Percentiles rank a stretch among this genome's conserved stretches.
Evolutionary conservation across 2,329 filamentous ascomycete genomes (phyloP).

Genomic region (Apiospora pterosperma): DNA sequence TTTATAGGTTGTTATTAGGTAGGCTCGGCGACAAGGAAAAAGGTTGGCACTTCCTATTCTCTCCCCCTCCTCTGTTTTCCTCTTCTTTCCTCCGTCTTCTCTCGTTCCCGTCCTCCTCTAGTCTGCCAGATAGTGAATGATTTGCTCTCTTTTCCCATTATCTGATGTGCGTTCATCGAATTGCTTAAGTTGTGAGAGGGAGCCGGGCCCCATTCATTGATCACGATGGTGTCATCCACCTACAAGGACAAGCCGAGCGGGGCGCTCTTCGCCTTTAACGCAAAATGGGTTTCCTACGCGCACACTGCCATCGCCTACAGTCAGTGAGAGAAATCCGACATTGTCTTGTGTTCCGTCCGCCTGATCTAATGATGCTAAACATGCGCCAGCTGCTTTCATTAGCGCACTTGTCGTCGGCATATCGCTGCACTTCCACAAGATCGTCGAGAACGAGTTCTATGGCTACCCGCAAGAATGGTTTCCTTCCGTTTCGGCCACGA

Average conservation of each 20-base stretch:
- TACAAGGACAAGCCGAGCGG: conserved; percentile 65
- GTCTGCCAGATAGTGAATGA: neutral
- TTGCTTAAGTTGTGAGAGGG: neutral
- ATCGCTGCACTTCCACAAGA: conserved; percentile 89
- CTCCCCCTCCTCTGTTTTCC: neutral
- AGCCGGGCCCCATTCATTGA: neutral
- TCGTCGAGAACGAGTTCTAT: conserved; percentile 95
- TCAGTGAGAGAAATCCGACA: conserved; percentile 37
- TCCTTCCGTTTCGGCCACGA: conserved; percentile 91
- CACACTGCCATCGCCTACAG: conserved; percentile 84
- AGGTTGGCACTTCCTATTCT: neutral
- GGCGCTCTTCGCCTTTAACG: conserved; percentile 66
- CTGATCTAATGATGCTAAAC: conserved; percentile 3
- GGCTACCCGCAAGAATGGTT: conserved; percentile 96
- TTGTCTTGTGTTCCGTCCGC: conserved; percentile 6
- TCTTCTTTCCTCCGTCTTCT: conserved; percentile 2
- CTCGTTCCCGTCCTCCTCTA: neutral
- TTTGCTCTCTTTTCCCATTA: neutral
- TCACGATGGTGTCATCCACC: conserved; percentile 37
- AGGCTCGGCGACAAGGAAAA: neutral
- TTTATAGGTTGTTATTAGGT: neutral
- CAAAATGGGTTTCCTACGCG: conserved; percentile 84
- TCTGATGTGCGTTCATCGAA: neutral
- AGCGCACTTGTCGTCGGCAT: conserved; percentile 81
- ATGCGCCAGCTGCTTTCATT: conserved; percentile 68